Conservation (phyloP, 2,329 filamentous ascomycete genomes). For the Trichoderma sp. region DNA sequence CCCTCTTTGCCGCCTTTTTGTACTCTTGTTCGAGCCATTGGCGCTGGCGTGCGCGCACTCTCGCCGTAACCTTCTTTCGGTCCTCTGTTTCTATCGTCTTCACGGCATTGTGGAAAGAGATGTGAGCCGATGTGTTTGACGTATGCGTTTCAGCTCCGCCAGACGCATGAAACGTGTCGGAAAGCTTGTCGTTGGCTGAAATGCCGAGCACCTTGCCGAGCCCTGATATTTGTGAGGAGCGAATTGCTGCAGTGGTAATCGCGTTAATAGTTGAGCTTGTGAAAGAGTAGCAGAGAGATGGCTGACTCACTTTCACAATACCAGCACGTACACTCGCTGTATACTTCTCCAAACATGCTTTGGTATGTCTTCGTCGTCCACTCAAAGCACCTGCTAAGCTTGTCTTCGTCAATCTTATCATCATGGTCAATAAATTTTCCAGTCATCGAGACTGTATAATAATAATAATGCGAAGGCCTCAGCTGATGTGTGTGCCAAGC, state of each 20-base stretch:
- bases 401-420: slow-evolving; percentile 76
- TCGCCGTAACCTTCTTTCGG: slow-evolving; percentile 1
- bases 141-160: slow-evolving; percentile 55
- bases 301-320: slow-evolving; percentile 70
- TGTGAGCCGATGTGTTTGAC: slow-evolving; percentile 66
- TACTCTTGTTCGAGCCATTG: slow-evolving; percentile 59
- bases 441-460: slow-evolving; percentile 54
- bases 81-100: slow-evolving; percentile 27
- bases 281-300: slow-evolving; percentile 44
- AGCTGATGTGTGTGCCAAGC: slow-evolving; percentile 85
- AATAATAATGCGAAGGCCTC: slow-evolving; percentile 64
- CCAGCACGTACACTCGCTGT: slow-evolving; percentile 80
- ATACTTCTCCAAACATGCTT: slow-evolving; percentile 65
- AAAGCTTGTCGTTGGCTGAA: slow-evolving; percentile 40
- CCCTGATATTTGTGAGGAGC: slow-evolving; percentile 23
- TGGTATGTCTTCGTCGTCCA: slow-evolving; percentile 75
- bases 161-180: slow-evolving; percentile 49
- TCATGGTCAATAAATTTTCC: slow-evolving; percentile 75
- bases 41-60: slow-evolving; percentile 33
- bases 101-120: slow-evolving; percentile 74
- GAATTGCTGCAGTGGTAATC: slow-evolving; percentile 1
- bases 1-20: slow-evolving; percentile 54
- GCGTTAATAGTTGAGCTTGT: background rate
- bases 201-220: slow-evolving; percentile 35
- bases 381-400: slow-evolving; percentile 67